phyloP scores from a whole-genome alignment of 345 rosid genomes.

The Stellera chamaejasme region DNA sequence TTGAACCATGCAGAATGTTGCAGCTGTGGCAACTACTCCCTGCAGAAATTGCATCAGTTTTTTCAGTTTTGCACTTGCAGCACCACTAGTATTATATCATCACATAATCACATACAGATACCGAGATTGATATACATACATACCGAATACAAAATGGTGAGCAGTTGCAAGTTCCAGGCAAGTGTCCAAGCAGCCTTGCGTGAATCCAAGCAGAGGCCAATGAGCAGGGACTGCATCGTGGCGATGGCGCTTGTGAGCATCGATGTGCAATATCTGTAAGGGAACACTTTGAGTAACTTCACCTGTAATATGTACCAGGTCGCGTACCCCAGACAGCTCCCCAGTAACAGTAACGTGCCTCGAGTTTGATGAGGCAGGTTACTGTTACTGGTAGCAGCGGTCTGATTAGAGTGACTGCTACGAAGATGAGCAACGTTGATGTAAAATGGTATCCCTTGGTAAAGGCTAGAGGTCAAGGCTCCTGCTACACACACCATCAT shows the following conservation, averaged over 20 bases:
- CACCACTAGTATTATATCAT: too few relatives aligned
- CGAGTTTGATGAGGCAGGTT: conserved; percentile 14
- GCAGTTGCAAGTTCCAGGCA: conserved; percentile 31
- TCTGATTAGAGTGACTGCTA: background rate
- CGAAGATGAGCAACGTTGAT: conserved; percentile 3
- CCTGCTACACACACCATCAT: conserved; percentile 37
- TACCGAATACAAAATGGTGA: conserved; percentile 42
- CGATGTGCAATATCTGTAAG: conserved; percentile 33
- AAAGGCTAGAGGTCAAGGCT: conserved; percentile 20
- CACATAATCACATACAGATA: too few relatives aligned
- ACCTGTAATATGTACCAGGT: conserved; percentile 37
- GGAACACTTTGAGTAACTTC: conserved; percentile 24
- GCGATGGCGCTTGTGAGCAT: conserved; percentile 38
- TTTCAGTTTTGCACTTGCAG: too few relatives aligned
- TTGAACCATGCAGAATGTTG: conserved; percentile 27
- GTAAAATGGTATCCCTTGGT: conserved; percentile 26
- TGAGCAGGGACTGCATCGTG: conserved; percentile 17
- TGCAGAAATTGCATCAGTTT: conserved; percentile 2
- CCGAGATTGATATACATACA: background rate
- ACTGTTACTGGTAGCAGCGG: background rate
- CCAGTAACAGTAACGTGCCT: conserved; percentile 29
- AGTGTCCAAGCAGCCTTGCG: conserved; percentile 23
- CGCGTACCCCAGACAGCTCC: conserved; percentile 27
- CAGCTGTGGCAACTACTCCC: conserved; percentile 39
- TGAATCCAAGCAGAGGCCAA: conserved; percentile 29